Evolutionary conservation across 345 rosid genomes (phyloP), one percentile per base, ranked within the genome.

Genomic region (Pistacia atlantica): DNA sequence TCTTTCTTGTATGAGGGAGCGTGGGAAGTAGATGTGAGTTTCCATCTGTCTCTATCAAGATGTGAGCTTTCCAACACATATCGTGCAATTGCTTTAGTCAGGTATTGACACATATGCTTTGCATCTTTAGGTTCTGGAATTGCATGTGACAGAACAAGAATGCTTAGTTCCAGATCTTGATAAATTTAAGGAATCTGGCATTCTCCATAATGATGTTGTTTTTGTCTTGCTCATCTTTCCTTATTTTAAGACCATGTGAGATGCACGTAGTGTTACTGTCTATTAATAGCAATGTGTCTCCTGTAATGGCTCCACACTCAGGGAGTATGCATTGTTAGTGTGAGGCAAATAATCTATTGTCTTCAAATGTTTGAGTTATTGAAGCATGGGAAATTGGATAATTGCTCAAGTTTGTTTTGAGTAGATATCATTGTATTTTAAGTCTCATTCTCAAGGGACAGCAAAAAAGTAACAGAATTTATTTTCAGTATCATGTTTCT

Each of bases 221-320:
- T 67, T 67, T 67, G 35, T 67, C 71, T 25, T 18, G 14, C 18
- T 67, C 42, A 8, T 49, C 59, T 25, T 49, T 64, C 35, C 49
- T 37, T 13, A 49, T 49, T 68, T 14, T n/a, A 49, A 68, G 72
- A 68, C 38, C 35, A 2, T 71, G 35, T 20, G 62, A 71, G 55
- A 33, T 57, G 42, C 31, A 57, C 1, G 17, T 14, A 18, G 38
- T 58, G 18, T 57, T 20, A 1, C 13, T 10, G 1, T 38, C 37
- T 8, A 33, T 57, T 38, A 57, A 17, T 57, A 46, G 13, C 46
- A 55, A 33, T 67, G 11, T 14, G 16, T 17, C 14, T 20, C 62
- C 11, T 54, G 73, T 17, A 4, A 11, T 33, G 56, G n/a, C 3
- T 54, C 18, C 18, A 22, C 13, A n/a, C 14, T 25, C 4, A 4